Base-by-base conservation (phyloP, 352 stramenopile species). In the Phytophthora meadii region DNA sequence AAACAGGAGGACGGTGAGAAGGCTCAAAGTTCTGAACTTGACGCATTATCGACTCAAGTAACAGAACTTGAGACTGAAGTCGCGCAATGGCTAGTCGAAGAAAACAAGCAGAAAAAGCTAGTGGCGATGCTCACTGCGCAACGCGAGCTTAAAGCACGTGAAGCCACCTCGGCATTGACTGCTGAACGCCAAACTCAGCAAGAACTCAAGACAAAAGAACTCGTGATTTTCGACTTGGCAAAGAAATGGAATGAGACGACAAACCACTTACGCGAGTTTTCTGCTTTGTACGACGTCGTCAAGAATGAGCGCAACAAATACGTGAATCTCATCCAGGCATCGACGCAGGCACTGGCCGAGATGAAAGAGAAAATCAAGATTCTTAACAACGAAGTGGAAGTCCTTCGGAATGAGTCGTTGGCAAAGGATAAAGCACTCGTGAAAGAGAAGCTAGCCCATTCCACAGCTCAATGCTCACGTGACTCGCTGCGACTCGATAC, bases 311-410 rank as follows among this genome's bases (percentile, higher is more conserved):
- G 94, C 34, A 98, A 98, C 74, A 98, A 98, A 65, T 98, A 98
- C 64, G 94, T 98, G 25, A 98, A 98, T 61, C 62, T 98, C 28
- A 98, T 98, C 57, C 93, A 98, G 65, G 79, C 88, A 22, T 87
- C 80, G 7, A 87, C 89, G 2, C 94, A 98, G 66, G 93, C 93
- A 22, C 82, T 98, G 1, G 93, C 92, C 5, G 94, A 98, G 74
- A 98, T 98, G 94, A 97, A 97, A 47, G 95, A 98, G 63, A 98
- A 98, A 68, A 98, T 98, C 70, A 97, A 98, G 65, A 98, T 98
- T 61, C 68, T 98, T 25, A 82, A 97, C 57, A 98, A 98, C 60
- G 94, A 98, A 73, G 89, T 98, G 36, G 91, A 98, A 34, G 97
- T 98, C 42, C 64, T 98, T 50, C 81, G 89, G 2, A 98, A 98